A percentile compares a stretch with the other conserved stretches of the same genome.
These are phyloP conservation scores for Aspergillus hiratsukae DNA, from an alignment of 2,329 filamentous ascomycete species.

Conservation along the genomic window DNA sequence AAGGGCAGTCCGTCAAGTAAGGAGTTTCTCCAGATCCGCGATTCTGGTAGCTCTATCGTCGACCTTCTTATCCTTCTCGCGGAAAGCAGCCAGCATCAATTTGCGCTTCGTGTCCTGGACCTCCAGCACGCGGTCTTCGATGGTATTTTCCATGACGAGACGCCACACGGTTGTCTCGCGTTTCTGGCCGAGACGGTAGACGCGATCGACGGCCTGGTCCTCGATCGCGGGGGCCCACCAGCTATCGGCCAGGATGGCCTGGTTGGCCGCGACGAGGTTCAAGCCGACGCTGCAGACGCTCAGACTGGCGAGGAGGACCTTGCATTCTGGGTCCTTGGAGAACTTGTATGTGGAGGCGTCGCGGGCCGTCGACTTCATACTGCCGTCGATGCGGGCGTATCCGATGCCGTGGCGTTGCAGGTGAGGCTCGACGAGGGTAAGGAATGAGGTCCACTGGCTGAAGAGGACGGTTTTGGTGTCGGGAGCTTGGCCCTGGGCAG, in stretches of 20 bases:
- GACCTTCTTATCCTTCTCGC: conserved; percentile 61
- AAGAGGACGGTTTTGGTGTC: conserved; percentile 77
- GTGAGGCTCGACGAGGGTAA: conserved; percentile 70
- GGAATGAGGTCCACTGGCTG: conserved; percentile 73
- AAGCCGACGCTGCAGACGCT: conserved; percentile 80
- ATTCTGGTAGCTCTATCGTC: conserved; percentile 53
- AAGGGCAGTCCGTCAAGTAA: conserved; percentile 15
- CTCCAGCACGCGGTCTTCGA: conserved; percentile 75
- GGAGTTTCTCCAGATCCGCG: conserved; percentile 42
- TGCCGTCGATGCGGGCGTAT: conserved; percentile 73
- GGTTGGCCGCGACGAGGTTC: conserved; percentile 80
- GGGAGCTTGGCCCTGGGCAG: conserved; percentile 59
- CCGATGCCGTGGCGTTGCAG: conserved; percentile 57
- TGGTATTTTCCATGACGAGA: conserved; percentile 71
- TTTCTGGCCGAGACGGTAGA: conserved; percentile 80
- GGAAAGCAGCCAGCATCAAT: conserved; percentile 73
- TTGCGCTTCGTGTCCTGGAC: conserved; percentile 76
- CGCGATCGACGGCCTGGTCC: conserved; percentile 84
- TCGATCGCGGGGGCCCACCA: conserved; percentile 96
- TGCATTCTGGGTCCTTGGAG: conserved; percentile 61
- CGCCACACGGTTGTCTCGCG: conserved; percentile 74
- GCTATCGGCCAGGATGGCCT: conserved; percentile 75
- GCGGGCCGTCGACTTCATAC: conserved; percentile 66
- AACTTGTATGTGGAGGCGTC: conserved; percentile 67
- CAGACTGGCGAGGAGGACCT: conserved; percentile 75